Conservation (phyloP, 345 rosid genomes). For the Melaleuca alternifolia region DNA sequence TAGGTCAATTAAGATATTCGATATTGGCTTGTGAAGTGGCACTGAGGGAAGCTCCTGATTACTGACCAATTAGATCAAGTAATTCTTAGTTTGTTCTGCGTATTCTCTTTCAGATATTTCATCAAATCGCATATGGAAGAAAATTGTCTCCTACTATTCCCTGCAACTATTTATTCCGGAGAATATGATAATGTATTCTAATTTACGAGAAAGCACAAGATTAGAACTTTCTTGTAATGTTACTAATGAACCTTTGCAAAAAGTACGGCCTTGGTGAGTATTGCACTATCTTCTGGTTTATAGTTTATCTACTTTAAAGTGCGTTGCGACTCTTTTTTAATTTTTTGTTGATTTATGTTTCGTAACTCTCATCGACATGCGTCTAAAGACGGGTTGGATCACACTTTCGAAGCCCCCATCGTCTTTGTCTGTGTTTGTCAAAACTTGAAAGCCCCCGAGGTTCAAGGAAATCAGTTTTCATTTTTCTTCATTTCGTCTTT, state of each 20-base stretch:
- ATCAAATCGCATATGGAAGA: not conserved
- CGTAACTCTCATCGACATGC: not conserved
- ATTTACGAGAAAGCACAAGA: not conserved
- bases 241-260: not conserved
- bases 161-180: not conserved
- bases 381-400: not conserved
- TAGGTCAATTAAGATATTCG: accelerated
- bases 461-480: no score
- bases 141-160: not conserved
- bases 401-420: not conserved
- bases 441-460: no score
- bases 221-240: not conserved
- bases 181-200: not conserved
- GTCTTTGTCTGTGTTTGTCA: not conserved
- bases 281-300: not conserved
- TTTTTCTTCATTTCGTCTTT: no score
- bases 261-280: not conserved
- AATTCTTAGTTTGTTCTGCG: not conserved
- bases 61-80: not conserved
- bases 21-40: not conserved
- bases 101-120: not conserved
- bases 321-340: no score
- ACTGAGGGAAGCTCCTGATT: not conserved
- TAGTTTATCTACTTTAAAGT: not conserved
- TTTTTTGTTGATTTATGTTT: not conserved